Percentiles rank a stretch among this genome's conserved stretches.
Conservation (phyloP, 2,329 filamentous ascomycete species). For the Paecilomyces variotii region DNA sequence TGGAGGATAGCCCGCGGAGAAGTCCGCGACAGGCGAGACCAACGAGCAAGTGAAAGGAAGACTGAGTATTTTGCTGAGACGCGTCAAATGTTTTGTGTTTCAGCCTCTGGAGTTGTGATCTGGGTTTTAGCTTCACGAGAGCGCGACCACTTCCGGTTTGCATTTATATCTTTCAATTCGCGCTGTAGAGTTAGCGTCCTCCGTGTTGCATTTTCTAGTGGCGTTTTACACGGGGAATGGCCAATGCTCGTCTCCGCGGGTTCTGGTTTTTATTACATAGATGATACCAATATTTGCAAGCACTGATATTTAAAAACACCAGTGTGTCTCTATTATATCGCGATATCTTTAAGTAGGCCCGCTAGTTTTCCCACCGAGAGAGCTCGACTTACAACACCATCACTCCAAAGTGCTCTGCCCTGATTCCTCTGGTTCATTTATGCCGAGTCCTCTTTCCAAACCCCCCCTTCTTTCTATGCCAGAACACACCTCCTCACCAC, state of each 20-base stretch:
- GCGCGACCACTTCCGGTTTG: neutral
- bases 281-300: neutral
- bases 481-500: constrained; percentile 13
- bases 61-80: neutral
- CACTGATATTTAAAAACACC: neutral
- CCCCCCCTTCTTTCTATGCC: too few relatives aligned
- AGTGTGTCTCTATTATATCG: neutral
- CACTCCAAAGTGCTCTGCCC: neutral
- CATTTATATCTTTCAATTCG: neutral
- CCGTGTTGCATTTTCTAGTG: neutral
- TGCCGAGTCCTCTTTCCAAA: too few relatives aligned
- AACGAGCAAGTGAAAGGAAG: neutral
- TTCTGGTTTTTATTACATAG: neutral
- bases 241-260: neutral
- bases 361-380: neutral
- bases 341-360: neutral
- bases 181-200: neutral
- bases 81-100: neutral
- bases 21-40: constrained; percentile 4
- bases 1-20: neutral
- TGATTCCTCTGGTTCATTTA: neutral
- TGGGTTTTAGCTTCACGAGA: neutral
- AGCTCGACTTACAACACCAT: neutral
- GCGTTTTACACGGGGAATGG: neutral
- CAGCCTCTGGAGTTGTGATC: neutral